phyloP scores from a whole-genome alignment of 2,329 filamentous ascomycete species.

The Allantophomopsis cytisporea region DNA sequence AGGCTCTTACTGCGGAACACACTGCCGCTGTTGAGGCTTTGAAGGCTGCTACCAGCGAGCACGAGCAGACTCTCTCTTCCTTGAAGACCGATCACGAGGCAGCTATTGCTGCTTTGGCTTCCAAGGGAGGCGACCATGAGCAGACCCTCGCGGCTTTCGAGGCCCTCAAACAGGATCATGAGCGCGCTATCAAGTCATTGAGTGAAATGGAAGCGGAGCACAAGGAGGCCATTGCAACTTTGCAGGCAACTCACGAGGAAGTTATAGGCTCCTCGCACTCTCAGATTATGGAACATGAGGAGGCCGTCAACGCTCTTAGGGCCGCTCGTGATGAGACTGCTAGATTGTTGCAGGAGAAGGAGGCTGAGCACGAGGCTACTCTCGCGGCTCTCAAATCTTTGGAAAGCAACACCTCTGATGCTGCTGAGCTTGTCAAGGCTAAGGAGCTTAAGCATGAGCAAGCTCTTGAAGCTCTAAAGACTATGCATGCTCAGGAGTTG shows the following conservation, averaged over 20 bases:
- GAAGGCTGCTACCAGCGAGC: conserved; percentile 11
- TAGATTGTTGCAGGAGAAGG: neutral
- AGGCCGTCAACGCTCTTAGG: neutral
- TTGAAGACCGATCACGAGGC: too few relatives aligned
- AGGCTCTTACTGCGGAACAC: conserved; percentile 11
- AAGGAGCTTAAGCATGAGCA: conserved; percentile 39
- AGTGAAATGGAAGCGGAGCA: conserved; percentile 26
- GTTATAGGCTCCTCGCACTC: too few relatives aligned
- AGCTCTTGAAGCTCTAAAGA: conserved; percentile 38
- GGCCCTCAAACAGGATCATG: too few relatives aligned
- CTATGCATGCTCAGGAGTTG: conserved; percentile 43
- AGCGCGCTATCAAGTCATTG: too few relatives aligned
- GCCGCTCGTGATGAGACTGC: neutral
- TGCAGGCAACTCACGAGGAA: conserved; percentile 33
- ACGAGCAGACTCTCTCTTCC: too few relatives aligned
- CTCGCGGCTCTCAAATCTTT: neutral
- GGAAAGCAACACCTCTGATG: neutral
- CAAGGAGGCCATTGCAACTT: conserved; percentile 28
- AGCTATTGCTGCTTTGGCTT: conserved; percentile 7
- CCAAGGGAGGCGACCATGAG: neutral
- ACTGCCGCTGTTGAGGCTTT: conserved; percentile 21
- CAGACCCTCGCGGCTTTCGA: too few relatives aligned
- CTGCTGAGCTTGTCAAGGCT: conserved; percentile 25
- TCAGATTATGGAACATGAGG: neutral
- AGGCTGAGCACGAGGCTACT: neutral